phyloP scores from a whole-genome alignment of 345 rosid species.

The Boechera stricta region DNA sequence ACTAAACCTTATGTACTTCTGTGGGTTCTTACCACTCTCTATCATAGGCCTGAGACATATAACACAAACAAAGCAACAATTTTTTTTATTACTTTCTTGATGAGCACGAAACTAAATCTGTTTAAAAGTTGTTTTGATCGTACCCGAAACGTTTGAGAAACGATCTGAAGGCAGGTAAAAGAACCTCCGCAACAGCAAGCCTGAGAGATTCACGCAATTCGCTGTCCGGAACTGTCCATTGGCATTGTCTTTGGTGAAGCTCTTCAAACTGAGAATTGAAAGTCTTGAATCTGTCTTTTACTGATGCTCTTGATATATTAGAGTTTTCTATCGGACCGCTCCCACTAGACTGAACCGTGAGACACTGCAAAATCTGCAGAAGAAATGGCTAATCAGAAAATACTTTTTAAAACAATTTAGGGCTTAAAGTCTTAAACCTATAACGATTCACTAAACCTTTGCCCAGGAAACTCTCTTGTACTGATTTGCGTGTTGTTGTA shows the following conservation, averaged over 20 bases:
- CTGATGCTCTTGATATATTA: constrained; percentile 68
- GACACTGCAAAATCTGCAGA: constrained; percentile 90
- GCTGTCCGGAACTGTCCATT: constrained; percentile 98
- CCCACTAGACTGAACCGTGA: constrained; percentile 64
- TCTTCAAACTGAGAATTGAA: constrained; percentile 91
- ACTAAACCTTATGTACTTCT: constrained; percentile 76
- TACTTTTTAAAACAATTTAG: not conserved
- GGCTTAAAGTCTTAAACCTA: constrained; percentile 2
- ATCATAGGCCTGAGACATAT: constrained; percentile 68
- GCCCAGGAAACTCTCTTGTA: constrained; percentile 98
- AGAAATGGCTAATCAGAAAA: constrained; percentile 6
- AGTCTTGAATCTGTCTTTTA: constrained; percentile 92
- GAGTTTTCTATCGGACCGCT: constrained; percentile 48
- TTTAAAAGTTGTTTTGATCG: not conserved
- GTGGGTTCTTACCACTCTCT: constrained; percentile 84
- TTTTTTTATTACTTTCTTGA: not conserved
- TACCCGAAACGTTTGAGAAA: constrained; percentile 88
- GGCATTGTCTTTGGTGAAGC: constrained; percentile 89
- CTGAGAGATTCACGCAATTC: constrained; percentile 90
- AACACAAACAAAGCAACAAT: constrained; percentile 16
- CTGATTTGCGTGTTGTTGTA: constrained; percentile 97
- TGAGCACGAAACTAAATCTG: not conserved
- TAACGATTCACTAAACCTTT: constrained; percentile 57
- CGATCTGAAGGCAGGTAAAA: constrained; percentile 94
- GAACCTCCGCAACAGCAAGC: constrained; percentile 96